Conservation (phyloP, 257 asterid genomes). For the Nicotiana obtusifolia region DNA sequence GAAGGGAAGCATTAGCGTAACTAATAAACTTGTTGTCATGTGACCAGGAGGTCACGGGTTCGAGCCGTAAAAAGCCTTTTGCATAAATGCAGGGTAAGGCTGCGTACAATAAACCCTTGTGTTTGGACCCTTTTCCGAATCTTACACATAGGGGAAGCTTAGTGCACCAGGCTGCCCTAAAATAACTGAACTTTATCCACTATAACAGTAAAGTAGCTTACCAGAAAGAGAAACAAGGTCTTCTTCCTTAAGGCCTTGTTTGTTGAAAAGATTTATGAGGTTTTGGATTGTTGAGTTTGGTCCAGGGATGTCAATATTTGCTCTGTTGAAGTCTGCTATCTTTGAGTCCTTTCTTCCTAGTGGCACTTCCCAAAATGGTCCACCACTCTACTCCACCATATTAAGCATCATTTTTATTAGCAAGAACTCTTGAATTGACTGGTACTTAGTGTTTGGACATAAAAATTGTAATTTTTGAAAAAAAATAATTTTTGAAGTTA, state of each 20-base stretch:
- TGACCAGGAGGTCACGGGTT: too few species aligned
- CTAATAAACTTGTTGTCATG: too few species aligned
- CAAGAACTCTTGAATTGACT: neutral
- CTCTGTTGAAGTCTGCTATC: conserved; percentile 45
- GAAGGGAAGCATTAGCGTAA: too few species aligned
- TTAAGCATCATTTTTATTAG: neutral
- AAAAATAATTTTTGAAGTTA: too few species aligned
- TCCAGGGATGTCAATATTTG: conserved; percentile 57
- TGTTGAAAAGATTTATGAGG: conserved; percentile 41
- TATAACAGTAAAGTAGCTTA: conserved; percentile 1
- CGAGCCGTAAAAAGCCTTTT: too few species aligned
- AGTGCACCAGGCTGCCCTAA: too few species aligned
- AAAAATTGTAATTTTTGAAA: too few species aligned
- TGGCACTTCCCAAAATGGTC: conserved; percentile 83
- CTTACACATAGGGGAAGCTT: too few species aligned
- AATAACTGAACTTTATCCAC: too few species aligned
- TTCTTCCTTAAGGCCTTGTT: conserved; percentile 51
- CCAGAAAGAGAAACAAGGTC: conserved; percentile 86
- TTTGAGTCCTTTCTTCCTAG: conserved; percentile 73
- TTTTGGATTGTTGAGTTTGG: conserved; percentile 71
- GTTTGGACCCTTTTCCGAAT: too few species aligned
- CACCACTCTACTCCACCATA: conserved; percentile 59
- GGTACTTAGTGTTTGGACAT: neutral
- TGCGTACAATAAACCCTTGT: too few species aligned
- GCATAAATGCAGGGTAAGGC: too few species aligned